These are phyloP conservation scores for Nicotiana undulata DNA, from an alignment of 257 asterid species.

Conservation along the genomic window DNA sequence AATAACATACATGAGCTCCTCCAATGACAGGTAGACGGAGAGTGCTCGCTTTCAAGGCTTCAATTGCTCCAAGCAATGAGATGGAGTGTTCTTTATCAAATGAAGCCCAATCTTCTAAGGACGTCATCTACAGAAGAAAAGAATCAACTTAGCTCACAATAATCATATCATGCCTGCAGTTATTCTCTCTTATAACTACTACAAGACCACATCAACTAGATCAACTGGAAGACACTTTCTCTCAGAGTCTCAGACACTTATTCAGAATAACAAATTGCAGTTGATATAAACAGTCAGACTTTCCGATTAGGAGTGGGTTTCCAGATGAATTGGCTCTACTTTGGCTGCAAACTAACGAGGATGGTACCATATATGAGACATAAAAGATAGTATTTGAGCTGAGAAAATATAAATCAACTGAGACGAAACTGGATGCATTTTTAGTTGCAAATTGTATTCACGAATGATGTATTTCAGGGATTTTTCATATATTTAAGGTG, in stretches of 20 bases:
- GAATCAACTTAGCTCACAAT: conserved; percentile 15
- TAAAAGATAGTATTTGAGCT: background rate
- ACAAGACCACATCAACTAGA: background rate
- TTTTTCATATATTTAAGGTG: background rate
- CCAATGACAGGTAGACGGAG: conserved; percentile 82
- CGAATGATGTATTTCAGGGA: background rate
- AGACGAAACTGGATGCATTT: background rate
- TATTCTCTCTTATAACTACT: background rate
- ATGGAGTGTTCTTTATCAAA: conserved; percentile 64
- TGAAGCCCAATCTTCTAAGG: conserved; percentile 66
- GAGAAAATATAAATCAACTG: background rate
- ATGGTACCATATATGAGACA: background rate
- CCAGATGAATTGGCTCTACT: background rate
- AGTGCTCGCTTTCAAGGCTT: conserved; percentile 88
- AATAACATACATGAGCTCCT: conserved; percentile 64
- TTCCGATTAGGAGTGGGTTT: background rate
- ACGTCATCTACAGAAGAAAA: conserved; percentile 33
- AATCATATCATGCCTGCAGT: background rate
- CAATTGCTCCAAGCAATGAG: conserved; percentile 74
- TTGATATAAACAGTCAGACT: background rate
- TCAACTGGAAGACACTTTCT: background rate
- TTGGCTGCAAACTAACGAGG: background rate
- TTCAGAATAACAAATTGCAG: background rate
- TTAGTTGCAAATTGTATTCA: background rate
- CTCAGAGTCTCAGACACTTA: background rate